Conservation (phyloP, 257 asterid species). For the Solanum neorickii region DNA sequence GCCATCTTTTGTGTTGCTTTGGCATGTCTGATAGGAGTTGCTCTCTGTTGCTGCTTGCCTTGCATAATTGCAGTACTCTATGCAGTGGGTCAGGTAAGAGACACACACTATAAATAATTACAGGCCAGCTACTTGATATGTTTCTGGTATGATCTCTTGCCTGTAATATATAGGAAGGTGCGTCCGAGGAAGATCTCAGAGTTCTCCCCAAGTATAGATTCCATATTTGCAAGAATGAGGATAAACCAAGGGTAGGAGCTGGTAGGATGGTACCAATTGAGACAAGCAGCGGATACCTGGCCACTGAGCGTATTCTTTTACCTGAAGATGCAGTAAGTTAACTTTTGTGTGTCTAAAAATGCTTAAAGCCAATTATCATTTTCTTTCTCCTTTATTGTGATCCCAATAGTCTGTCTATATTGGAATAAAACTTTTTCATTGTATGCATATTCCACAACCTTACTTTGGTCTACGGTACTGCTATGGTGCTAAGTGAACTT, state of each 20-base stretch:
- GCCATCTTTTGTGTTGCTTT: slow-evolving; percentile 91
- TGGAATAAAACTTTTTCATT: not conserved
- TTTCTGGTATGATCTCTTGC: not conserved
- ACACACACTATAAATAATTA: not conserved
- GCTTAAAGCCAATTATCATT: not conserved
- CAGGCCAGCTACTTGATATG: not conserved
- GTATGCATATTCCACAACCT: not conserved
- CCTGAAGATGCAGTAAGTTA: slow-evolving; percentile 92
- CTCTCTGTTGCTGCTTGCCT: slow-evolving; percentile 97
- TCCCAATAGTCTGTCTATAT: not conserved
- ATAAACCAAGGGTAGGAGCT: slow-evolving; percentile 34
- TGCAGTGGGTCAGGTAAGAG: slow-evolving; percentile 90
- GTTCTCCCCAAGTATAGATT: slow-evolving; percentile 72
- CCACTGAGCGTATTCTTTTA: slow-evolving; percentile 55
- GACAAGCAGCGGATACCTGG: slow-evolving; percentile 48
- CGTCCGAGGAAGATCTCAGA: slow-evolving; percentile 88
- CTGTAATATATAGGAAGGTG: slow-evolving; percentile 68
- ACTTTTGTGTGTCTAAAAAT: not conserved
- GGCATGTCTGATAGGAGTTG: slow-evolving; percentile 90
- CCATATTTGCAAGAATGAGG: slow-evolving; percentile 51
- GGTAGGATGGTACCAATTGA: slow-evolving; percentile 80
- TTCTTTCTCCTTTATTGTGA: not conserved
- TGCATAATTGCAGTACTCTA: slow-evolving; percentile 95
- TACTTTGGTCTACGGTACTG: not conserved
- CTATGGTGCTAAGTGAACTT: not conserved